Evolutionary conservation across 2,329 filamentous ascomycete species (phyloP).

Genomic region (Biscogniauxia sp.): DNA sequence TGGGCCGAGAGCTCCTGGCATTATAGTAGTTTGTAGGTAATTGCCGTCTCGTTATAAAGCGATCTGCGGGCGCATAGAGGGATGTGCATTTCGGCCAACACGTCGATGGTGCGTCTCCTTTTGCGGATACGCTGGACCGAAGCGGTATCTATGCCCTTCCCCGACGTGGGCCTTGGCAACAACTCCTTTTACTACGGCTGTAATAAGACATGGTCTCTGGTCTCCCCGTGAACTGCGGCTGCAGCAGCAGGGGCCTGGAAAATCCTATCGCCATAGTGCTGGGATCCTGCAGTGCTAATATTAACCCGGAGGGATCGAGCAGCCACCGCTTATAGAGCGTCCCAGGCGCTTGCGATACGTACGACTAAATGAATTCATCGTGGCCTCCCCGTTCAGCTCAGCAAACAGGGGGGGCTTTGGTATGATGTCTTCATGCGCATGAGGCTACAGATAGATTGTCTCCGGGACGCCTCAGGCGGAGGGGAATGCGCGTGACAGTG

Average conservation of each 20-base stretch:
- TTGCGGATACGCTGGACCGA: background rate
- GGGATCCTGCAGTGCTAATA: conserved; percentile 5
- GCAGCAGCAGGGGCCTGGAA: conserved; percentile 1
- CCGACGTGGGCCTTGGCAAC: background rate
- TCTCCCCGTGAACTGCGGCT: conserved; percentile 19
- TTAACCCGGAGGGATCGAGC: background rate
- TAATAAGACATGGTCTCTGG: conserved; percentile 22
- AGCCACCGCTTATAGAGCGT: background rate
- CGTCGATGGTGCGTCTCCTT: background rate
- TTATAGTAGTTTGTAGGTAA: background rate
- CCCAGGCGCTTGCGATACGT: background rate
- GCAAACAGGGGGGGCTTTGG: background rate
- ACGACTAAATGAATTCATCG: background rate
- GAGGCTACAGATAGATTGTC: background rate
- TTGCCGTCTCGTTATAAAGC: background rate
- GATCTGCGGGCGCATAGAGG: background rate
- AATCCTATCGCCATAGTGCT: background rate
- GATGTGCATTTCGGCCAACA: background rate
- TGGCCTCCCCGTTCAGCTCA: background rate
- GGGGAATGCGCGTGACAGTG: background rate
- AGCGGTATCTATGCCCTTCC: background rate
- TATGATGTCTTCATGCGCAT: background rate
- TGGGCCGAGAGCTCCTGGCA: background rate
- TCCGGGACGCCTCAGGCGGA: background rate
- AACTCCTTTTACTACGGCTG: conserved; percentile 4